Conservation (phyloP, 2,329 filamentous ascomycete species). For the Arthrobotrys megalospora region DNA sequence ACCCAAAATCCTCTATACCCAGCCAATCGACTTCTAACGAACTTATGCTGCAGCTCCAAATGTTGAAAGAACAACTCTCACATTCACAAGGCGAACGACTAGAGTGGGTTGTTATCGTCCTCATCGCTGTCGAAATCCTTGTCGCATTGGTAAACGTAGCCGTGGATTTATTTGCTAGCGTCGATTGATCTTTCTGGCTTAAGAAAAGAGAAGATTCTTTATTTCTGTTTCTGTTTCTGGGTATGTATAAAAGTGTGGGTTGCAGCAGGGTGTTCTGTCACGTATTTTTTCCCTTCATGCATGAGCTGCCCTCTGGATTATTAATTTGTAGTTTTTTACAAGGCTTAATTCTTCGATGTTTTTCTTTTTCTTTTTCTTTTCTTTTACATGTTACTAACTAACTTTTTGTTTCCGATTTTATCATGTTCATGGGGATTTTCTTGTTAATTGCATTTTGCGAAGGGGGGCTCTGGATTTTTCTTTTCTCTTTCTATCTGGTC, state of each 20-base stretch:
- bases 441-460: conserved; percentile 9
- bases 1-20: neutral
- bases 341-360: neutral
- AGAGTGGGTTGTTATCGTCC: conserved; percentile 93
- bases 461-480: neutral
- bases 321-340: too few relatives aligned
- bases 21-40: neutral
- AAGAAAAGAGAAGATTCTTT: too few relatives aligned
- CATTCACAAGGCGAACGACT: conserved; percentile 91
- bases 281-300: conserved; percentile 13
- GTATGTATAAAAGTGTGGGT: conserved; percentile 27
- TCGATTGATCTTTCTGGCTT: too few relatives aligned
- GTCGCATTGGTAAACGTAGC: conserved; percentile 97
- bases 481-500: neutral
- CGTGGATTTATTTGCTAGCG: conserved; percentile 77
- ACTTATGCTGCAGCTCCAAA: conserved; percentile 73
- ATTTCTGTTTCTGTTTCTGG: conserved; percentile 13
- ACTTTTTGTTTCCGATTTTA: neutral
- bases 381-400: neutral
- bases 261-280: conserved; percentile 10
- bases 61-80: conserved; percentile 94
- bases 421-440: neutral
- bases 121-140: conserved; percentile 95
- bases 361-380: conserved; percentile 5
- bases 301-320: too few relatives aligned